phyloP scores from a whole-genome alignment of 108 stramenopile species.

The Aurantiochytrium sp. region DNA sequence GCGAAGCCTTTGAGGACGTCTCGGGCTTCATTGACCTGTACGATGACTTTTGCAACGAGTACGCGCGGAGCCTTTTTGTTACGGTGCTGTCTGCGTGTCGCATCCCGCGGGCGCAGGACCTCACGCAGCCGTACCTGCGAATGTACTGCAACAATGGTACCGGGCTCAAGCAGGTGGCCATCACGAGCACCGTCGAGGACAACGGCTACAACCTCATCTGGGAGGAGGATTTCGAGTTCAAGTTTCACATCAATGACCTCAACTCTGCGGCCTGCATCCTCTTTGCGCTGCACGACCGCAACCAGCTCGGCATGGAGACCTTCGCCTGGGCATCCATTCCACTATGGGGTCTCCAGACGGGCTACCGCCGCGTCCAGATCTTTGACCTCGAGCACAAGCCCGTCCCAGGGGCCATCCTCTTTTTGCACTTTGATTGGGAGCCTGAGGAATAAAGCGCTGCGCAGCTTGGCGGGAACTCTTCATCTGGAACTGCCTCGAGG shows the following conservation, averaged over 20 bases:
- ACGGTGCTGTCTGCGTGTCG: background rate
- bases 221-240: slow-evolving; percentile 32
- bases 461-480: too few species aligned
- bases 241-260: slow-evolving; percentile 28
- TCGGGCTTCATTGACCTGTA: slow-evolving; percentile 7
- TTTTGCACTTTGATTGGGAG: slow-evolving; percentile 24
- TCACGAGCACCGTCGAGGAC: slow-evolving; percentile 19
- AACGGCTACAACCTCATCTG: slow-evolving; percentile 16
- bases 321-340: slow-evolving; percentile 16
- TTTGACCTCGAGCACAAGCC: background rate
- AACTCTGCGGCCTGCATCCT: slow-evolving; percentile 16
- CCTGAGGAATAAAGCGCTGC: slow-evolving; percentile 6
- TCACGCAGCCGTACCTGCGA: background rate
- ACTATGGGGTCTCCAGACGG: slow-evolving; percentile 15
- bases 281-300: background rate
- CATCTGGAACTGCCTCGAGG: too few species aligned
- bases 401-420: background rate
- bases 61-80: background rate
- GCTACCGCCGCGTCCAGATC: background rate
- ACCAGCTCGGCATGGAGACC: background rate
- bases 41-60: slow-evolving; percentile 18
- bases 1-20: background rate
- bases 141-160: slow-evolving; percentile 28
- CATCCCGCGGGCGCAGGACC: background rate
- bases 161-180: slow-evolving; percentile 10